A percentile compares a stretch with the other conserved stretches of the same genome.
These are phyloP conservation scores for Fusarium buharicum DNA, from an alignment of 2,329 filamentous ascomycete genomes.

Conservation along the genomic window DNA sequence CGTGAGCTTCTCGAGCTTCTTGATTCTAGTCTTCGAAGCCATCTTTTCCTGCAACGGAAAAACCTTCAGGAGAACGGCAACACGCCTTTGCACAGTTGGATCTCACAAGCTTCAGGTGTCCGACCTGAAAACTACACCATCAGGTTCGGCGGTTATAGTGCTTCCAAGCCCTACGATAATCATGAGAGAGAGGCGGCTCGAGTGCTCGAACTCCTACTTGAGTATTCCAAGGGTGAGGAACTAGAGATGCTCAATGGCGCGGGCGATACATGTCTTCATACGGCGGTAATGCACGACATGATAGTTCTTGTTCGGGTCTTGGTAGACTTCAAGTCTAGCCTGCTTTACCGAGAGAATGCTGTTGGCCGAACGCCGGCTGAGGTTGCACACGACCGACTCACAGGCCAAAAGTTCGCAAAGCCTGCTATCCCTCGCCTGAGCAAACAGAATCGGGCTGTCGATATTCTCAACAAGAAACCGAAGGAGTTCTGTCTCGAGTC, in stretches of 20 bases:
- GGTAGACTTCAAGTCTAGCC: conserved; percentile 64
- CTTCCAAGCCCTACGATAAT: conserved; percentile 39
- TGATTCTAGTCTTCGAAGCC: conserved; percentile 64
- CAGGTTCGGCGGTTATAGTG: conserved; percentile 16
- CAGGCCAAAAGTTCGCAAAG: conserved; percentile 52
- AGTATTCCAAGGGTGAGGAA: conserved; percentile 66
- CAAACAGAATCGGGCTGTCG: conserved; percentile 1
- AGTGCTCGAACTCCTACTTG: conserved; percentile 61
- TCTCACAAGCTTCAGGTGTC: conserved; percentile 50
- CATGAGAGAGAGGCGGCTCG: conserved; percentile 49
- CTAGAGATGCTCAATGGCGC: conserved; percentile 70
- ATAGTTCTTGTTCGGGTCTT: conserved; percentile 56
- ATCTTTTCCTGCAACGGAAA: conserved; percentile 69
- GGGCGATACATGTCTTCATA: conserved; percentile 74
- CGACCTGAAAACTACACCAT: conserved; percentile 16
- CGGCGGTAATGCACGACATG: conserved; percentile 56
- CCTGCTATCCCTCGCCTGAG: conserved; percentile 24
- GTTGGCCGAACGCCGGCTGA: conserved; percentile 80
- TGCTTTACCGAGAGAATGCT: conserved; percentile 78
- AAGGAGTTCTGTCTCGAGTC: conserved; percentile 28
- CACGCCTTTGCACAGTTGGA: conserved; percentile 72
- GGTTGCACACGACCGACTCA: conserved; percentile 67
- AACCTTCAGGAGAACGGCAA: conserved; percentile 61
- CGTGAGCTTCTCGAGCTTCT: conserved; percentile 66
- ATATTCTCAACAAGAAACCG: conserved; percentile 9